Evolutionary conservation across 257 asterid genomes (phyloP).

Genomic region (Verbascum thapsus): DNA sequence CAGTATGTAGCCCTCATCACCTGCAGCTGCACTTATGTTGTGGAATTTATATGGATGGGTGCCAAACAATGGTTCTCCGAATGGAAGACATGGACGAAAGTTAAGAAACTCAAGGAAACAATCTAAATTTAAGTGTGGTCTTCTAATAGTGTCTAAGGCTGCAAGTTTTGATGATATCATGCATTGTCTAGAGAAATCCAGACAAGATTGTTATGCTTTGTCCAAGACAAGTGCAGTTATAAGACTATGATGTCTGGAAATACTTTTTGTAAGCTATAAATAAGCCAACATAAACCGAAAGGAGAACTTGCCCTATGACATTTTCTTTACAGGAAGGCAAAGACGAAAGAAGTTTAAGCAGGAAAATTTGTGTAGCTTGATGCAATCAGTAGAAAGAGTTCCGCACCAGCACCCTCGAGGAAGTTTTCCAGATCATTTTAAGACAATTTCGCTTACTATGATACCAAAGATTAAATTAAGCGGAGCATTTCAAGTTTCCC

Average conservation of each 20-base stretch:
- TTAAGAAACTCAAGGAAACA: conserved; percentile 14
- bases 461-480: too few species aligned
- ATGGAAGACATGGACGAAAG: conserved; percentile 1
- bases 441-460: conserved; percentile 19
- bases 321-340: too few species aligned
- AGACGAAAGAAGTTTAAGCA: too few species aligned
- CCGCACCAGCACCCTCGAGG: too few species aligned
- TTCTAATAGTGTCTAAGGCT: neutral
- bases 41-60: neutral
- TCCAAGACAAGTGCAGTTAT: neutral
- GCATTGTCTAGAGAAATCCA: neutral
- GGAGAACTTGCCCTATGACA: too few species aligned
- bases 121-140: neutral
- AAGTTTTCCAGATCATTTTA: too few species aligned
- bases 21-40: neutral
- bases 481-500: too few species aligned
- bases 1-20: neutral
- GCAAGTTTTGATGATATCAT: conserved; percentile 9
- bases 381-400: too few species aligned
- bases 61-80: neutral
- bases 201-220: neutral
- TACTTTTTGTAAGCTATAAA: neutral
- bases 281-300: too few species aligned
- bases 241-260: neutral
- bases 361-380: too few species aligned